A percentile compares a stretch with the other conserved stretches of the same genome.
phyloP scores from a whole-genome alignment of 179 eudicot species.

The Patellifolia procumbens region DNA sequence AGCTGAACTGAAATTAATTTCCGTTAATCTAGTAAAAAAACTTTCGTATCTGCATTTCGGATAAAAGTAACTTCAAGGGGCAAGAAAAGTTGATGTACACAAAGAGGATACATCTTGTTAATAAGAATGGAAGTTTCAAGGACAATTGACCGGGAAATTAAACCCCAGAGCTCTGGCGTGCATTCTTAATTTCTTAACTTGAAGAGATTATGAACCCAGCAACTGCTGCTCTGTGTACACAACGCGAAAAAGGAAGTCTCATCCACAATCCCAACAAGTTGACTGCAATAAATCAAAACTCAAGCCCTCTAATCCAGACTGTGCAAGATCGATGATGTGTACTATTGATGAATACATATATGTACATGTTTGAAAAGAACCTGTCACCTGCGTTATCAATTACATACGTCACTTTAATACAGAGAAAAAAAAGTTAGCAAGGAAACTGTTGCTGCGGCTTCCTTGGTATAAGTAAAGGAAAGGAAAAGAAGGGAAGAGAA shows the following conservation, averaged over 20 bases:
- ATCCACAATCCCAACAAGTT: neutral
- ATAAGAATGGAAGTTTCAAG: neutral
- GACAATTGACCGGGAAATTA: neutral
- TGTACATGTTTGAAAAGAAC: conserved; percentile 1
- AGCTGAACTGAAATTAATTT: no score
- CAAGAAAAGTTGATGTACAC: no score
- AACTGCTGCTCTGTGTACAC: neutral
- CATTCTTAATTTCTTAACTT: neutral
- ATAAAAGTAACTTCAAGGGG: no score
- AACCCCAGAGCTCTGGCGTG: neutral
- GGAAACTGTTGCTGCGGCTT: no score
- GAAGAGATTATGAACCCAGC: neutral
- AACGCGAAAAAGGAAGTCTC: neutral
- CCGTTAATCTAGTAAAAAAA: no score
- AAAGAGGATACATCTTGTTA: neutral
- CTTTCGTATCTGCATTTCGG: no score
- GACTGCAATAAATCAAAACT: neutral
- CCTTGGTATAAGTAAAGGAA: no score
- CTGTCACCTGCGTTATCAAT: neutral
- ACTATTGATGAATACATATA: neutral
- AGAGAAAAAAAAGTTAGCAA: no score
- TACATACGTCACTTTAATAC: conserved; percentile 1
- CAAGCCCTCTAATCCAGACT: no score
- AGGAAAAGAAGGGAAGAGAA: no score
- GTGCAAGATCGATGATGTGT: no score